phyloP scores from a whole-genome alignment of 306 rosid genomes.

The Lupinus albus region DNA sequence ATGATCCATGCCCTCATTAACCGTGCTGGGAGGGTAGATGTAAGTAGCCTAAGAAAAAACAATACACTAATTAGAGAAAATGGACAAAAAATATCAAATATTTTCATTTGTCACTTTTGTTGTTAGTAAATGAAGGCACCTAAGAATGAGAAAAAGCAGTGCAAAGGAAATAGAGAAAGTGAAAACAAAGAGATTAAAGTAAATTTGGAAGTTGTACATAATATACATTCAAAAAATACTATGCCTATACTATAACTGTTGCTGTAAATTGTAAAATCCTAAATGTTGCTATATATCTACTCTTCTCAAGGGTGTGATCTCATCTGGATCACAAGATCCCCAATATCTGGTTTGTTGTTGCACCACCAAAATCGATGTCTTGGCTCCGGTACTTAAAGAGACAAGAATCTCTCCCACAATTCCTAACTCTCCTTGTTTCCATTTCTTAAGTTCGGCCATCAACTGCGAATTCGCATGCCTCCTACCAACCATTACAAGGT shows the following conservation, averaged over 20 bases:
- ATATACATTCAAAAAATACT: constrained; percentile 21
- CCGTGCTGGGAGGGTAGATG: no score
- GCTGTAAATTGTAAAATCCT: constrained; percentile 26
- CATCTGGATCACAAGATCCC: constrained; percentile 73
- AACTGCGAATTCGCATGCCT: constrained; percentile 57
- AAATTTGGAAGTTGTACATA: constrained; percentile 20
- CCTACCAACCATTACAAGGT: constrained; percentile 67
- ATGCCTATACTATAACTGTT: constrained; percentile 20
- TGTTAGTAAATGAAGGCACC: neutral
- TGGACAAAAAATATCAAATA: neutral
- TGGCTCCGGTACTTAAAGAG: constrained; percentile 41
- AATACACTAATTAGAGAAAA: neutral
- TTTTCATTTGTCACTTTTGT: neutral
- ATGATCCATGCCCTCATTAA: neutral
- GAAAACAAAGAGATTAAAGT: neutral
- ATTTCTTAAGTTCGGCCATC: constrained; percentile 51
- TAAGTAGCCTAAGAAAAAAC: neutral
- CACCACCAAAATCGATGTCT: constrained; percentile 62
- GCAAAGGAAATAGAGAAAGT: neutral
- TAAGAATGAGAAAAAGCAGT: neutral
- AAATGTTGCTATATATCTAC: constrained; percentile 35
- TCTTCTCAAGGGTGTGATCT: constrained; percentile 48
- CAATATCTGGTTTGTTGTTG: constrained; percentile 66
- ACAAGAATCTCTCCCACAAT: constrained; percentile 61
- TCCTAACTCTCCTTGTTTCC: constrained; percentile 61